Evolutionary conservation across 2,329 filamentous ascomycete genomes (phyloP).

Genomic region (Bipolaris oryzae): DNA sequence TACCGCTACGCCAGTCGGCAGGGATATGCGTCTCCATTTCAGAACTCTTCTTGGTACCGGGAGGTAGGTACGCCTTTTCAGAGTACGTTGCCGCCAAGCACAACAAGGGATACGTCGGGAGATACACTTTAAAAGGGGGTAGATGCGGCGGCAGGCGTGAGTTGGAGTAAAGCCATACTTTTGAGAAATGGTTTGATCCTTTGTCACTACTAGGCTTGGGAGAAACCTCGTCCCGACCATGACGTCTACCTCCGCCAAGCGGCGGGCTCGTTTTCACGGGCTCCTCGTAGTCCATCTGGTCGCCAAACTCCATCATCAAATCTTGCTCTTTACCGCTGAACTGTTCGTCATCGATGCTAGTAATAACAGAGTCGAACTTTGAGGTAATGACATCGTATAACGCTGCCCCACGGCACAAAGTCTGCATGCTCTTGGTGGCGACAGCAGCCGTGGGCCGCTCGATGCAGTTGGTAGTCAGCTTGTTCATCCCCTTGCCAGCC

Average conservation of each 20-base stretch:
- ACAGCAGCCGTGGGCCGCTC: slow-evolving; percentile 38
- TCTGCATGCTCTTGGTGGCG: slow-evolving; percentile 44
- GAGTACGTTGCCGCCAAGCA: slow-evolving; percentile 81
- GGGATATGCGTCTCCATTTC: slow-evolving; percentile 73
- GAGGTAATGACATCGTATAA: slow-evolving; percentile 66
- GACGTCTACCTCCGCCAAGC: slow-evolving; percentile 19
- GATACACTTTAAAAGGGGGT: slow-evolving; percentile 71
- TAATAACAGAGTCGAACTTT: slow-evolving; percentile 72
- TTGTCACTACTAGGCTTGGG: slow-evolving; percentile 23
- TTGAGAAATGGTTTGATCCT: slow-evolving; percentile 62
- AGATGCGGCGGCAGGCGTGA: slow-evolving; percentile 72
- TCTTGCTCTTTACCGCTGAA: slow-evolving; percentile 61
- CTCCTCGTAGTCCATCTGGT: slow-evolving; percentile 19
- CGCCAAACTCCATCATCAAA: slow-evolving; percentile 45
- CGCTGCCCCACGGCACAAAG: slow-evolving; percentile 49
- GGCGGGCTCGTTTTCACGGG: slow-evolving; percentile 24
- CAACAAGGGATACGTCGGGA: slow-evolving; percentile 76
- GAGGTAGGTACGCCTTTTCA: slow-evolving; percentile 70
- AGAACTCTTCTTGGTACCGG: slow-evolving; percentile 58
- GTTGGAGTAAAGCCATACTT: slow-evolving; percentile 80
- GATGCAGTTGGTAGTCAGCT: slow-evolving; percentile 36
- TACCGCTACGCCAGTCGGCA: slow-evolving; percentile 73
- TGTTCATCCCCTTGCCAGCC: slow-evolving; percentile 34
- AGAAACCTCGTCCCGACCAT: slow-evolving; percentile 21
- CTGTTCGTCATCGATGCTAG: slow-evolving; percentile 70